A percentile compares a stretch with the other conserved stretches of the same genome.
Conservation (phyloP, 2,329 filamentous ascomycete species). For the Botryotinia convoluta region DNA sequence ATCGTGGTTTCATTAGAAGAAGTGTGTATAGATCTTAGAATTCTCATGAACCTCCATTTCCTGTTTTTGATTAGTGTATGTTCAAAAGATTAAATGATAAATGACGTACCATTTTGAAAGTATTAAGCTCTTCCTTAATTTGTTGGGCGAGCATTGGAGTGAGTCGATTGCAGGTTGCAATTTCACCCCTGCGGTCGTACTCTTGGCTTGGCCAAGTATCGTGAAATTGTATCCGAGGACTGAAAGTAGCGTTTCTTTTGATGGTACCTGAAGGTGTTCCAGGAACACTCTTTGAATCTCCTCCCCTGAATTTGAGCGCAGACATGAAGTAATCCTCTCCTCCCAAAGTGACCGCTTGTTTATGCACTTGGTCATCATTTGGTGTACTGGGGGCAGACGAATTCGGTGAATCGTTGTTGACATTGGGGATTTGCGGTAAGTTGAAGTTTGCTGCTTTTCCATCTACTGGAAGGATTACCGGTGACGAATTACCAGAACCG, state of each 20-base stretch:
- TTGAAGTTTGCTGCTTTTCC: conserved; percentile 51
- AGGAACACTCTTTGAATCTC: conserved; percentile 77
- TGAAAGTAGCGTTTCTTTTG: conserved; percentile 72
- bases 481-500: conserved; percentile 64
- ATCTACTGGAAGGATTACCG: conserved; percentile 63
- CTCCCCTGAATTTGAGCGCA: conserved; percentile 67
- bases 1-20: conserved; percentile 71
- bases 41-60: conserved; percentile 99
- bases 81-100: conserved; percentile 22
- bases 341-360: conserved; percentile 66
- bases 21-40: conserved; percentile 99
- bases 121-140: conserved; percentile 99
- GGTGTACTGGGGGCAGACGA: conserved; percentile 89
- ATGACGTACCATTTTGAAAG: conserved; percentile 89
- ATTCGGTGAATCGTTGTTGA: conserved; percentile 69
- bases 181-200: conserved; percentile 92
- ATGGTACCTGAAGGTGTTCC: conserved; percentile 65
- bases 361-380: conserved; percentile 70
- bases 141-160: conserved; percentile 97
- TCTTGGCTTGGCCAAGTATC: conserved; percentile 96
- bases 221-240: conserved; percentile 88
- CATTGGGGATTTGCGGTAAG: conserved; percentile 58
- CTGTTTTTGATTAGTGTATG: conserved; percentile 53
- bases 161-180: conserved; percentile 95
- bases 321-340: conserved; percentile 87